Base-by-base conservation (phyloP, 73 alveolate genomes). In the Durusdinium trenchii region DNA sequence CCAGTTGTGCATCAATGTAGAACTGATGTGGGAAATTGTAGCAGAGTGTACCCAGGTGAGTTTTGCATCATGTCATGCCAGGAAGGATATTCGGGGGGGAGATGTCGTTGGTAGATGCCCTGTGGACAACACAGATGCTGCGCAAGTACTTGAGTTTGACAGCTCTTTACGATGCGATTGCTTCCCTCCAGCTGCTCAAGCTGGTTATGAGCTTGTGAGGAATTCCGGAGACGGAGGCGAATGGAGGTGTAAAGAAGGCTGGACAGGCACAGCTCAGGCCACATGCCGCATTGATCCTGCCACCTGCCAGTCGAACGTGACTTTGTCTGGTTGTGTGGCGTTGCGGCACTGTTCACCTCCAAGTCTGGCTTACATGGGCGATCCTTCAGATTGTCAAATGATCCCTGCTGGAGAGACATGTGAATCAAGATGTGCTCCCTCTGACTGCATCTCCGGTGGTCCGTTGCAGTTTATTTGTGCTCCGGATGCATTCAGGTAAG, bases 211-310 rank as follows among this genome's bases (percentile, higher is more conserved):
- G 71, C 86, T 42, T 48, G 23, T 62, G 35, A n/a, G 40, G 36
- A 36, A 10, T 20, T 3, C 61, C 62, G 12, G 43, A 61, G 95
- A 89, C 46, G 96, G 96, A 5, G 96, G 96, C 32, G 40, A 48
- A 40, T 89, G 96, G 96, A 46, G 18, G 35, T 89, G 96, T 47
- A 69, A 69, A 35, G 96, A 62, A 30, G 96, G 57, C 26, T 89
- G 96, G 96, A 89, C 96, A 23, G 96, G 96, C 30, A 45, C 23
- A 40, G 96, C 96, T 14, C 52, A 45, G 50, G 96, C 78, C 38
- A 67, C 54, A 10, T 89, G 96, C 57, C 36, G 26, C 73, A n/a
- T 89, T 14, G 86, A 89, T 46, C 71, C 91, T 26, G 86, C 62
- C 40, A 47, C 71, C 16, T 67, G 96, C 86, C 23, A 32, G 36